Evolutionary conservation across 1,284 basidiomycete genomes (phyloP), one percentile per base, ranked within the genome.

Genomic region (Vanrija sp.): DNA sequence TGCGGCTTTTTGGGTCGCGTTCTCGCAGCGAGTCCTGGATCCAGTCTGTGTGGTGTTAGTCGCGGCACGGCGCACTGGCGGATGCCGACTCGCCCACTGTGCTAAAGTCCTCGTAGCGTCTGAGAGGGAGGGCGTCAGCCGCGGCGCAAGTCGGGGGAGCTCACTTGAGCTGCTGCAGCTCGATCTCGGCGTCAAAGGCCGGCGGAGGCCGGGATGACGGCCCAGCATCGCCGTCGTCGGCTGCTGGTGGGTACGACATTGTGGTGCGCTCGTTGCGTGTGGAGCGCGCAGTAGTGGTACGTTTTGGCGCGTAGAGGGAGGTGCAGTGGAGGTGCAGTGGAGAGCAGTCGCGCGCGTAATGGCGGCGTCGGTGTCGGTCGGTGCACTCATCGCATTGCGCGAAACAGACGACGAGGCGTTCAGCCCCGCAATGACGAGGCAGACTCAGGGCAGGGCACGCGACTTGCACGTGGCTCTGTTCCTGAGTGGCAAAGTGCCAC

Each of bases 11-110:
- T 80, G 66, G 18, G 16, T 82, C 88, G 28, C 91, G 82, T 68
- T 97, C 92, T 39, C 89, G 83, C 51, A 94, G 84, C 2, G 91
- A 91, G 77, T 97, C 93, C 69, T 95, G 89, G 55, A 97, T 89
- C 93, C 92, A 97, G 74, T 97, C 92, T 85, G 61, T 19, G 10
- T 9, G 19, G 16, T 38, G 38, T 48, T 40, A 46, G 16, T 38
- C 6, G 34, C 6, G 28, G 34, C 12, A 12, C 34, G 1, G 10
- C 9, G 7, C 40, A 6, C 6, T 19, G 25, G 16, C 21, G 12
- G 10, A 18, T 21, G 18, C 34, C 34, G n/a, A 74, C 80, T 66
- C 63, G 85, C 86, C 86, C 54, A 87, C 87, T 29, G 86, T 87
- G 23, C 86, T 87, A 69, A 95, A 94, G 78, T 94, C 91, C 42